Conservation (phyloP, 768 basidiomycete genomes). For the Pisolithus marmoratus region DNA sequence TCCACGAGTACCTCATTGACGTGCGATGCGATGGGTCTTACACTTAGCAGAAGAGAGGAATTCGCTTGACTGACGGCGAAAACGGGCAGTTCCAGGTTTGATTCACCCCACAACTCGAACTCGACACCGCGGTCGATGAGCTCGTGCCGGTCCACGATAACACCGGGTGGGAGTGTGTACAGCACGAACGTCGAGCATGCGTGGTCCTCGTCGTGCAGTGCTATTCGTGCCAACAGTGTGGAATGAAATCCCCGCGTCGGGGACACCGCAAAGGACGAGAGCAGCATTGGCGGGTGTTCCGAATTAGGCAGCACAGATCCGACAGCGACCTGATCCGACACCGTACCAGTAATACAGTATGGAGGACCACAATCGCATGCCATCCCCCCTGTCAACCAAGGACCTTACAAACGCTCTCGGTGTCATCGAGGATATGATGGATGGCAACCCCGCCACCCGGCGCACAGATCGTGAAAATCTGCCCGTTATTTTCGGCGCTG, state of each 20-base stretch:
- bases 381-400: constrained; percentile 10
- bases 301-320: not conserved
- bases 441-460: constrained; percentile 2
- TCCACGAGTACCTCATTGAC: constrained; percentile 17
- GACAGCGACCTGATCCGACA: too few species aligned
- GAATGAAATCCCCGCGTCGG: constrained; percentile 26
- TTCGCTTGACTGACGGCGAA: constrained; percentile 26
- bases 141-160: constrained; percentile 44
- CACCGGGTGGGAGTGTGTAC: constrained; percentile 31
- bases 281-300: constrained; percentile 1
- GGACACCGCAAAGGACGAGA: constrained; percentile 12
- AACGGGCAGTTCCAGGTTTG: constrained; percentile 40
- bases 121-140: constrained; percentile 28
- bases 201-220: constrained; percentile 5
- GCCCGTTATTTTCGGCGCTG: constrained; percentile 64
- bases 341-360: too few species aligned
- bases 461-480: constrained; percentile 25
- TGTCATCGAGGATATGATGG: constrained; percentile 24
- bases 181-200: constrained; percentile 28
- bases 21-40: constrained; percentile 8
- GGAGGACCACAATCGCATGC: constrained; percentile 12
- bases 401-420: constrained; percentile 9
- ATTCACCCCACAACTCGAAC: constrained; percentile 32
- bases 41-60: constrained; percentile 27
- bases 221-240: constrained; percentile 20